Conservation (phyloP, 441 rosid species). For the Aquilaria agallochum region DNA sequence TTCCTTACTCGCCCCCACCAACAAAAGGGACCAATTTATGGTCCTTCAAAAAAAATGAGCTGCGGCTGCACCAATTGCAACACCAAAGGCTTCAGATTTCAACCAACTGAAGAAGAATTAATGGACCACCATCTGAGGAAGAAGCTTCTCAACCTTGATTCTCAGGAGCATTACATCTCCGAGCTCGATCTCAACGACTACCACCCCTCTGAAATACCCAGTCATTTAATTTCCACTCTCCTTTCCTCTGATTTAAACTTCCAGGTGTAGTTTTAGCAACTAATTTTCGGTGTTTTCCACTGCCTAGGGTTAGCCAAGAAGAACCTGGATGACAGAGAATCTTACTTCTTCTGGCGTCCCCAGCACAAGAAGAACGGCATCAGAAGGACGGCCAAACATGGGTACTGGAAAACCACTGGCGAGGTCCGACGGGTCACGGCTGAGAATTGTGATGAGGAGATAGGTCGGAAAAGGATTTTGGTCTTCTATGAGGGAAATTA, state of each 20-base stretch:
- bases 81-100: slow-evolving; percentile 30
- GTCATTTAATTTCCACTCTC: slow-evolving; percentile 2
- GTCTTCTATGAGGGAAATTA: slow-evolving; percentile 19
- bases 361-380: background rate
- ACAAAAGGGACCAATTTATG: too few species aligned
- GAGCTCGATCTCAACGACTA: slow-evolving; percentile 21
- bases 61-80: background rate
- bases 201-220: slow-evolving; percentile 24
- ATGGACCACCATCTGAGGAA: slow-evolving; percentile 17
- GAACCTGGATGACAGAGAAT: slow-evolving; percentile 12
- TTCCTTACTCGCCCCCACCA: too few species aligned
- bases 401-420: slow-evolving; percentile 31
- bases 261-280: background rate
- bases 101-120: slow-evolving; percentile 32
- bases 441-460: background rate
- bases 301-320: slow-evolving; percentile 9
- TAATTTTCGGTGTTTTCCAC: background rate
- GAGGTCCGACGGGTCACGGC: slow-evolving; percentile 10
- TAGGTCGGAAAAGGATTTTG: slow-evolving; percentile 27
- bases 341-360: slow-evolving; percentile 24
- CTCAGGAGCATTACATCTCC: slow-evolving; percentile 12
- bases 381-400: slow-evolving; percentile 19
- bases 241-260: background rate
- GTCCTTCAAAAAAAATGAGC: background rate
- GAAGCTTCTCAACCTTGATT: slow-evolving; percentile 16